phyloP scores from a whole-genome alignment of 2,329 filamentous ascomycete genomes.

The Plenodomus biglobosus region DNA sequence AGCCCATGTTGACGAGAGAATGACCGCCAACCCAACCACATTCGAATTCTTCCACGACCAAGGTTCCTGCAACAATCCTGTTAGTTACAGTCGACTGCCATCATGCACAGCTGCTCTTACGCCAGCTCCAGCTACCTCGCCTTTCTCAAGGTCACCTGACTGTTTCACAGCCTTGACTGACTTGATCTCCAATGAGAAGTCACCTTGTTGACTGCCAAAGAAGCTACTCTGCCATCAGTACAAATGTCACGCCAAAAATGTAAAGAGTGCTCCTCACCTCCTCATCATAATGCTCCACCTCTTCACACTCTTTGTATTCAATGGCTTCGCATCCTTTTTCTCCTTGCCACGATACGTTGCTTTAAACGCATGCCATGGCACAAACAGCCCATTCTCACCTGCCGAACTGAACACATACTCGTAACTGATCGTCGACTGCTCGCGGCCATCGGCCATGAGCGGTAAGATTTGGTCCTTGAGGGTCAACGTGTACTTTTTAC shows the following conservation, averaged over 20 bases:
- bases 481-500: slow-evolving; percentile 71
- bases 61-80: slow-evolving; percentile 16
- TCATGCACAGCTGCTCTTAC: slow-evolving; percentile 9
- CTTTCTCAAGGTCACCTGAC: slow-evolving; percentile 30
- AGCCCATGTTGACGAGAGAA: slow-evolving; percentile 24
- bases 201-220: slow-evolving; percentile 71
- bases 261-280: slow-evolving; percentile 57
- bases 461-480: slow-evolving; percentile 70
- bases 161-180: slow-evolving; percentile 55
- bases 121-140: slow-evolving; percentile 7
- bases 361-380: slow-evolving; percentile 67
- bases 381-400: slow-evolving; percentile 47
- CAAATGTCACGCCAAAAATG: not conserved
- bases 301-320: slow-evolving; percentile 64
- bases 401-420: slow-evolving; percentile 54
- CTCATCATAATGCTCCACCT: slow-evolving; percentile 77
- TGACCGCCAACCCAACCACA: slow-evolving; percentile 27
- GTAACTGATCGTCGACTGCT: slow-evolving; percentile 71
- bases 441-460: slow-evolving; percentile 63
- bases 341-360: slow-evolving; percentile 73
- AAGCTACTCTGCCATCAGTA: slow-evolving; percentile 57
- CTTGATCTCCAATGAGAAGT: slow-evolving; percentile 61
- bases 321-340: slow-evolving; percentile 59
- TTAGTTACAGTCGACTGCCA: slow-evolving; percentile 7
- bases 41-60: slow-evolving; percentile 33